Evolutionary conservation across 208 protist genomes (phyloP), one percentile per base, ranked within the genome.

Genomic region (Borovskyia barvae): DNA sequence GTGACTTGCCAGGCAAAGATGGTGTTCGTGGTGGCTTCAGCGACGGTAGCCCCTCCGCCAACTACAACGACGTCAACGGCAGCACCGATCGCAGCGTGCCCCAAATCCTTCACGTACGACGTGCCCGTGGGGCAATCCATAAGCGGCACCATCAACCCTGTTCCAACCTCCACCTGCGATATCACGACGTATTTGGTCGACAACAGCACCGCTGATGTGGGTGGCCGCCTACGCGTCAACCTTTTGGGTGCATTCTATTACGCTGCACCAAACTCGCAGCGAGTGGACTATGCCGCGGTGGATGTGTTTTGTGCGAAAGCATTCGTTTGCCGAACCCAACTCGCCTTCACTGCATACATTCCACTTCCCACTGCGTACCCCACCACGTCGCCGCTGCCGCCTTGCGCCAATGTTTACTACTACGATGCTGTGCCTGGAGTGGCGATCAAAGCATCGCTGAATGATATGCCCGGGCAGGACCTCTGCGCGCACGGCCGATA

Each of bases 341-440:
- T 90, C 28, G 56, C 43, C 40, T 82, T 93, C 68, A 59, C 58
- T 17, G 69, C 72, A 33, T 93, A 85, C 72, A 58, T 39, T 2
- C 54, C 61, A 36, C 41, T 85, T 12, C 41, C 53, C 5, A 46
- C 45, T 19, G 36, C 45, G 2, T 41, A 56, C 29, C 45, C 65
- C 28, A 55, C 66, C 2, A 62, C 20, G 32, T 47, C 65, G 32
- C 62, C 57, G 59, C 48, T 92, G 36, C 70, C 51, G 25, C 46
- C 75, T 41, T 93, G 86, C 48, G 72, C 86, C 22, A 84, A 75
- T 20, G 79, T 89, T 33, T 93, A 93, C 68, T 87, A 89, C 68
- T 93, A 89, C 76, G 19, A 75, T 22, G 75, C 73, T 14, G 53
- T 57, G 0, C 73, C 82, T 14, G 71, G 73, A 11, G 66, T 74